A percentile compares a stretch with the other conserved stretches of the same genome.
Evolutionary conservation across 148 eudicot genomes (phyloP).

Genomic region (Arbutus unedo): DNA sequence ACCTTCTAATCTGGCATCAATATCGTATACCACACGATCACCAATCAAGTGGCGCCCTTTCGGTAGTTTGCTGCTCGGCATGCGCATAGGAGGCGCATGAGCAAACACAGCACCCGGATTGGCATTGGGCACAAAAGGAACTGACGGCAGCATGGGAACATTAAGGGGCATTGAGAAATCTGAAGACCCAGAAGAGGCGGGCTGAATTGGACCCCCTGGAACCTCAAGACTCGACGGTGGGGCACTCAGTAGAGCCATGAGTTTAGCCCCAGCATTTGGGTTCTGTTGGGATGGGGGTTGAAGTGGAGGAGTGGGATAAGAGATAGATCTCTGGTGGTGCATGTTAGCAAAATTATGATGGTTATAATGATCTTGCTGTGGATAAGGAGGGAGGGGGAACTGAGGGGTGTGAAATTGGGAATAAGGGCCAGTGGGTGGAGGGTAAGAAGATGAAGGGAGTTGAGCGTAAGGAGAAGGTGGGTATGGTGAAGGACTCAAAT

Average conservation of each 20-base stretch:
- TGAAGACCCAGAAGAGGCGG: conserved; percentile 41
- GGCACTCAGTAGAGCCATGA: conserved; percentile 67
- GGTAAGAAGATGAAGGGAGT: conserved; percentile 51
- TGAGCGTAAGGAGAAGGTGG: conserved; percentile 31
- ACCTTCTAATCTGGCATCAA: conserved; percentile 69
- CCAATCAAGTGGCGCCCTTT: conserved; percentile 81
- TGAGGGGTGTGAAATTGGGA: conserved; percentile 15
- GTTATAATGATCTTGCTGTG: conserved; percentile 23
- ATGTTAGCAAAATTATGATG: conserved; percentile 25
- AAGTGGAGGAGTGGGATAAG: conserved; percentile 57
- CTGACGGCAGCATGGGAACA: conserved; percentile 16
- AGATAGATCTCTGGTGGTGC: conserved; percentile 49
- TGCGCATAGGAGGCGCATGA: conserved; percentile 46
- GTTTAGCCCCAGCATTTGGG: conserved; percentile 50
- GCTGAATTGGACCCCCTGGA: conserved; percentile 30
- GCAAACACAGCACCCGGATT: conserved; percentile 20
- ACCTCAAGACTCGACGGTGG: conserved; percentile 39
- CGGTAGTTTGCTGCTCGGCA: conserved; percentile 79
- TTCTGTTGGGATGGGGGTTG: conserved; percentile 31
- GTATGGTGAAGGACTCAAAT: conserved; percentile 26
- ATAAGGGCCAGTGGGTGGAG: conserved; percentile 49
- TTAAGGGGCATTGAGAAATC: conserved; percentile 29
- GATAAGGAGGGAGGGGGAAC: conserved; percentile 20
- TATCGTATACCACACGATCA: conserved; percentile 60
- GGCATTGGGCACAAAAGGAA: conserved; percentile 22